Evolutionary conservation across 495 filamentous ascomycete genomes (phyloP), one percentile per base, ranked within the genome.

Genomic region (Penicillium cosmopolitanum): DNA sequence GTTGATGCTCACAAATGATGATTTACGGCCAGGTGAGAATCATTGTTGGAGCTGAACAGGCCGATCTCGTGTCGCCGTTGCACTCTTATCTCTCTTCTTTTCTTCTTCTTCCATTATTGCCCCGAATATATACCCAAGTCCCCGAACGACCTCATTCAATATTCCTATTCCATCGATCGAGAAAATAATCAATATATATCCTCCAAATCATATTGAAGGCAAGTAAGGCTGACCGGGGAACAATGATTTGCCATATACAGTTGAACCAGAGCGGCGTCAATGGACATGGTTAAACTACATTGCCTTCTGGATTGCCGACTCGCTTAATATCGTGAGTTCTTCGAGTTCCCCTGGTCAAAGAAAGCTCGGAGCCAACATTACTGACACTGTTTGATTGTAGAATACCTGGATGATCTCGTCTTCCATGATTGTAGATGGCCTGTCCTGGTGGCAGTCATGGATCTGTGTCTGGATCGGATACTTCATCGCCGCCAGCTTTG

Each of bases 361-460:
- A 58, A 19, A 50, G 23, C 21, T 23, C 6, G 35, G 23, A 9
- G 15, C 21, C 2, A 48, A 28, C 5, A 1, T 7, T 48, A 48
- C 23, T 23, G 2, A 23, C 23, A 48, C 21, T n/a, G 19, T 9
- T 18, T 44, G 12, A 46, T 19, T 48, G 11, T 51, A 84, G 78
- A 97, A 97, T 73, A 97, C 93, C 15, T 97, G 93, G 93, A 97
- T 97, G 93, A 96, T 97, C 60, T 86, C 88, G 0, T 93, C 90
- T 12, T 88, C 90, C 5, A 88, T 88, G 77, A 93, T 96, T 68
- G 81, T 87, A 0, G 78, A 74, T 56, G 90, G 92, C 7, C 79
- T 97, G 48, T 91, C 91, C 5, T 97, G 93, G 93, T 97, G 93
- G 93, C 92, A 97, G 73, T 86, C 91, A 3, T 97, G 93, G 93